Conservation (phyloP, 805 yeast genomes). For the Nakazawaea ishiwadae region DNA sequence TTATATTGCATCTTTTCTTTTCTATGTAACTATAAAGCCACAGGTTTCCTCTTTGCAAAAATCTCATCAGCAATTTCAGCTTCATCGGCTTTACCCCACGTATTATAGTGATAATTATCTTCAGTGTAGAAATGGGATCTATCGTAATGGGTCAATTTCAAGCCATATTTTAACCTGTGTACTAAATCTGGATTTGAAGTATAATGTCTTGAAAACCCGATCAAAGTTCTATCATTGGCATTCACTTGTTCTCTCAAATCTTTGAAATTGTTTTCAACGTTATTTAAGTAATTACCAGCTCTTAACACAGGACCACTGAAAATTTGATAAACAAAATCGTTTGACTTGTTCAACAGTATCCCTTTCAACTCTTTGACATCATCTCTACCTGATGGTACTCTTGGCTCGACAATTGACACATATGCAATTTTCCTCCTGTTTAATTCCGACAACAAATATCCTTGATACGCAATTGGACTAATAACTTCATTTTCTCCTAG, state of each 20-base stretch:
- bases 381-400: constrained; percentile 19
- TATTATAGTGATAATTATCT: constrained; percentile 3
- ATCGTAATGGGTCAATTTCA: constrained; percentile 33
- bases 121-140: constrained; percentile 38
- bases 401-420: constrained; percentile 32
- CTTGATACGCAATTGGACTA: constrained; percentile 30
- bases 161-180: constrained; percentile 27
- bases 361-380: neutral
- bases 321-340: constrained; percentile 34
- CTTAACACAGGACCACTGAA: constrained; percentile 42
- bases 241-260: constrained; percentile 21
- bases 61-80: neutral
- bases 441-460: constrained; percentile 32
- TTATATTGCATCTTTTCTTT: no score
- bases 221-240: constrained; percentile 30
- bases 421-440: constrained; percentile 29
- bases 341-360: constrained; percentile 16
- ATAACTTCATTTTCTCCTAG: constrained; percentile 32
- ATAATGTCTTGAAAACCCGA: constrained; percentile 31
- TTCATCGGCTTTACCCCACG: constrained; percentile 2
- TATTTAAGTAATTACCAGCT: constrained; percentile 28
- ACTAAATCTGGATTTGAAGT: constrained; percentile 37
- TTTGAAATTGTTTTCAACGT: constrained; percentile 4
- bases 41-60: neutral
- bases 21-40: neutral